Percentiles rank a stretch among this genome's conserved stretches.
Evolutionary conservation across 2,329 filamentous ascomycete species (phyloP).

Genomic region (Diaporthe sp.): DNA sequence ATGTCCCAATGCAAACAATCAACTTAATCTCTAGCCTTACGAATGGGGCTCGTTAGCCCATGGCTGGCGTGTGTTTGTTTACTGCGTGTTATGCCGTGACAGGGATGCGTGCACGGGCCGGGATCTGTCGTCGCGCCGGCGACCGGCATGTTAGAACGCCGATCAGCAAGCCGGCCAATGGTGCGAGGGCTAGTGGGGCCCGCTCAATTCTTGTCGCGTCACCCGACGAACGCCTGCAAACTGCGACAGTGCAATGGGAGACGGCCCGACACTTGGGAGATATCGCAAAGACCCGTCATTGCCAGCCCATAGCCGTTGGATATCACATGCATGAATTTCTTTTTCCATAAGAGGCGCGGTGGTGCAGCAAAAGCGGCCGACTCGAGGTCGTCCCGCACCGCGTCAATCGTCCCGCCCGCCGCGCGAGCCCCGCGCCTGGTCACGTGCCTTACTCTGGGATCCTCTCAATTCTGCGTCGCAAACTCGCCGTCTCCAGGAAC

Average conservation of each 20-base stretch:
- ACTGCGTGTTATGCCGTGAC: conserved; percentile 26
- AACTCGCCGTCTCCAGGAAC: neutral
- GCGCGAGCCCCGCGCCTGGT: conserved; percentile 36
- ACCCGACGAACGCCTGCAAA: conserved; percentile 23
- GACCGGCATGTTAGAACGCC: conserved; percentile 36
- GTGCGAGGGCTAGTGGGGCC: conserved; percentile 3
- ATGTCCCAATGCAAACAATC: conserved; percentile 27
- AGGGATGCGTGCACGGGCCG: conserved; percentile 38
- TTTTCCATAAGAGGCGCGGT: neutral
- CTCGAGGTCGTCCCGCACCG: conserved; percentile 12
- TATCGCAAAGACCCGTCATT: neutral
- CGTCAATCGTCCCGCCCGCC: neutral
- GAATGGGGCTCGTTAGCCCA: conserved; percentile 12
- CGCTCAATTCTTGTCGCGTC: conserved; percentile 37
- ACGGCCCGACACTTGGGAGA: neutral
- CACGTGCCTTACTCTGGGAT: conserved; percentile 22
- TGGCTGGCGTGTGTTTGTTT: conserved; percentile 32
- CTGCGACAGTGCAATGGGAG: neutral
- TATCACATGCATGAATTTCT: neutral
- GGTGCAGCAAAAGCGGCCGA: neutral
- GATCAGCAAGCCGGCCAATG: conserved; percentile 19
- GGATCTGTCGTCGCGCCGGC: conserved; percentile 34
- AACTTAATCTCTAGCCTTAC: conserved; percentile 30
- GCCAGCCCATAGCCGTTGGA: neutral
- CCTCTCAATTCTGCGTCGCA: conserved; percentile 32